Percentiles rank a stretch among this genome's conserved stretches.
Evolutionary conservation across 176 grass and related monocot genomes (phyloP).

Genomic region (Cenchrus fungigraminus): DNA sequence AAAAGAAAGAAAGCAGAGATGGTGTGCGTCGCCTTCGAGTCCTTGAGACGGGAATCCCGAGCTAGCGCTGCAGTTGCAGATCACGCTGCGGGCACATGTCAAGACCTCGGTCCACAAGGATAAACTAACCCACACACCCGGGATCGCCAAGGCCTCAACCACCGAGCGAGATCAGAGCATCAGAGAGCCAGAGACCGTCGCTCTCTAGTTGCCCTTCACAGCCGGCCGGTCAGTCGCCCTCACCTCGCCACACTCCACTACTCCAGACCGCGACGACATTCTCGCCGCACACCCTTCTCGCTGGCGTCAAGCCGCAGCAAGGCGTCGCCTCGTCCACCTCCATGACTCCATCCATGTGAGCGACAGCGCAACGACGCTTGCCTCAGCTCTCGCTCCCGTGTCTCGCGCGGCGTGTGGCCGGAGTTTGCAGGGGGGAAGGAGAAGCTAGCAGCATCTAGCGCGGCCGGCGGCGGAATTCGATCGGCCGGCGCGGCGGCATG

Average conservation of each 20-base stretch:
- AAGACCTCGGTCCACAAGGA: constrained; percentile 31
- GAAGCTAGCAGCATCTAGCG: not conserved
- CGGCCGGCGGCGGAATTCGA: not conserved
- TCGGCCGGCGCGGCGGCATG: constrained; percentile 17
- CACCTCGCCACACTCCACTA: not conserved
- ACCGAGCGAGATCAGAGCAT: not conserved
- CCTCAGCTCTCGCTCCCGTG: no score
- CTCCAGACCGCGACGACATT: not conserved
- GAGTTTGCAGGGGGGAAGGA: not conserved
- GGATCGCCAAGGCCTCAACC: not conserved
- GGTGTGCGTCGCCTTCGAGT: not conserved
- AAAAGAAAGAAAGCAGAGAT: not conserved
- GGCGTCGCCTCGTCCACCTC: not conserved
- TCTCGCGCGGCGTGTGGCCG: not conserved
- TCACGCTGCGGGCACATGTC: constrained; percentile 23
- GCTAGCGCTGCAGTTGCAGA: constrained; percentile 7
- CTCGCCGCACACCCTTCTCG: not conserved
- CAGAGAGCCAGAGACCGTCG: no score
- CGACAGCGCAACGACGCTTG: not conserved
- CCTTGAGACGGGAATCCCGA: constrained; percentile 30
- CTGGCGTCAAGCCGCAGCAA: not conserved
- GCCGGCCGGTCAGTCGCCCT: not conserved
- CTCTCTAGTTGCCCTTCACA: not conserved
- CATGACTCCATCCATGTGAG: not conserved
- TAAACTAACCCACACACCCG: not conserved